Evolutionary conservation across 768 basidiomycete genomes (phyloP).

Genomic region (Kwoniella heveanensis): DNA sequence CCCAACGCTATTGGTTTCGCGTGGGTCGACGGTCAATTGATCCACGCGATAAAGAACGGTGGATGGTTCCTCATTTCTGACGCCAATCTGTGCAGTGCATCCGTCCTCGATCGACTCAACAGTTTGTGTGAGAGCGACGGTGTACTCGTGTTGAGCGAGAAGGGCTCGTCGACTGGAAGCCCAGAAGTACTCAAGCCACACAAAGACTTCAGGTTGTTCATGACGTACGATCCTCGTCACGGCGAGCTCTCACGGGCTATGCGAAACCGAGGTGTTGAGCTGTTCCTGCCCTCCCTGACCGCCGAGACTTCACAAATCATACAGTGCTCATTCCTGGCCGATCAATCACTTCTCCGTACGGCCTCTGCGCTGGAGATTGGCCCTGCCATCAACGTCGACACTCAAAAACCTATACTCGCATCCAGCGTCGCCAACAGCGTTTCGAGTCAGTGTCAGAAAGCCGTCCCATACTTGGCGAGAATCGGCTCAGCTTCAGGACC

Average conservation of each 20-base stretch:
- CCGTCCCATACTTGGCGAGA: constrained; percentile 7
- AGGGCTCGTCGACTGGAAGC: constrained; percentile 75
- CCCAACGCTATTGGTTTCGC: constrained; percentile 64
- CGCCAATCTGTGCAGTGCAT: constrained; percentile 91
- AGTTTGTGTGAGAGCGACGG: constrained; percentile 90
- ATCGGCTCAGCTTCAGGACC: not conserved
- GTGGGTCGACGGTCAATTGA: constrained; percentile 92
- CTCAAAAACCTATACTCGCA: not conserved
- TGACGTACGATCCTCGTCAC: constrained; percentile 85
- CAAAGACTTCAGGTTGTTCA: constrained; percentile 85
- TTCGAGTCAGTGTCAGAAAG: constrained; percentile 14
- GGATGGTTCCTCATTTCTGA: constrained; percentile 88
- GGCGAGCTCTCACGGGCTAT: constrained; percentile 97
- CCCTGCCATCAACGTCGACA: not conserved
- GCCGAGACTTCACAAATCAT: not conserved
- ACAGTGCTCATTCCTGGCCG: constrained; percentile 12
- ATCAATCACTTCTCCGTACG: constrained; percentile 24
- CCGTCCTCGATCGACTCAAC: constrained; percentile 93
- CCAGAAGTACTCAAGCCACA: constrained; percentile 79
- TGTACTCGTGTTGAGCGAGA: constrained; percentile 79
- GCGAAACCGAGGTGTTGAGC: constrained; percentile 94
- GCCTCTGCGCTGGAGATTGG: not conserved
- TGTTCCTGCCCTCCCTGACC: constrained; percentile 60
- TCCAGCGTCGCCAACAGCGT: constrained; percentile 19
- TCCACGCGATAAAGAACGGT: constrained; percentile 80